These are phyloP conservation scores for Sporothrix luriei DNA, from an alignment of 2,329 filamentous ascomycete species.

Conservation along the genomic window DNA sequence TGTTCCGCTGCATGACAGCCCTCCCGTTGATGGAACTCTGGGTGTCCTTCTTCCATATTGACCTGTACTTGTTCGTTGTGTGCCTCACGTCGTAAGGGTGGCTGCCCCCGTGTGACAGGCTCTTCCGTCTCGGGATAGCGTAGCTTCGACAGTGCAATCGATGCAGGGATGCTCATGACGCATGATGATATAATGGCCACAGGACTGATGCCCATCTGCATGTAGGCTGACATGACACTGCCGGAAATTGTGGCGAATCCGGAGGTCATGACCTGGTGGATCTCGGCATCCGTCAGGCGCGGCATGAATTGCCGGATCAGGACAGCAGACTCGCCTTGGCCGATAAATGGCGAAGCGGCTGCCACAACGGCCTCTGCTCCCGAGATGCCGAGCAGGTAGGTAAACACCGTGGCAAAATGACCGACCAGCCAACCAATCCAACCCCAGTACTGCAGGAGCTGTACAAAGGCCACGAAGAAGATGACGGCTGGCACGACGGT, in stretches of 20 bases:
- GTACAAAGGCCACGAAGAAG: slow-evolving; percentile 93
- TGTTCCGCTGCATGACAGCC: neutral
- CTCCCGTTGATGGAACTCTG: neutral
- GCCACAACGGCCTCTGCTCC: slow-evolving; percentile 93
- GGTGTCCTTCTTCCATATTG: slow-evolving; percentile 2
- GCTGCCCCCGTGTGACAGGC: slow-evolving; percentile 80
- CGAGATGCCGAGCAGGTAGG: slow-evolving; percentile 83
- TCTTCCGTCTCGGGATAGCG: slow-evolving; percentile 88
- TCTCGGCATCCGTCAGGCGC: slow-evolving; percentile 81
- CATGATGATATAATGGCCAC: slow-evolving; percentile 87
- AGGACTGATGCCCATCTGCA: slow-evolving; percentile 77
- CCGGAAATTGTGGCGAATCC: slow-evolving; percentile 93
- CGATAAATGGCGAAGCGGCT: slow-evolving; percentile 89
- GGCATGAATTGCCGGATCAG: slow-evolving; percentile 84
- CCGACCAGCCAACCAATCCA: slow-evolving; percentile 85
- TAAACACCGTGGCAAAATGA: slow-evolving; percentile 89
- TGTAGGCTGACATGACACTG: slow-evolving; percentile 83
- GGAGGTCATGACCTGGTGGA: slow-evolving; percentile 91
- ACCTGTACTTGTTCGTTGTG: slow-evolving; percentile 5
- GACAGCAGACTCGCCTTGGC: slow-evolving; percentile 92
- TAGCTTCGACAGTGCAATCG: slow-evolving; percentile 84
- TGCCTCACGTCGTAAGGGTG: slow-evolving; percentile 58
- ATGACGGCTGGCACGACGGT: slow-evolving; percentile 87
- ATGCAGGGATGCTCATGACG: slow-evolving; percentile 94
- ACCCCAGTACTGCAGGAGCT: slow-evolving; percentile 79